Evolutionary conservation across 495 filamentous ascomycete genomes (phyloP), one percentile per base, ranked within the genome.

Genomic region (Chaetomium fimeti): DNA sequence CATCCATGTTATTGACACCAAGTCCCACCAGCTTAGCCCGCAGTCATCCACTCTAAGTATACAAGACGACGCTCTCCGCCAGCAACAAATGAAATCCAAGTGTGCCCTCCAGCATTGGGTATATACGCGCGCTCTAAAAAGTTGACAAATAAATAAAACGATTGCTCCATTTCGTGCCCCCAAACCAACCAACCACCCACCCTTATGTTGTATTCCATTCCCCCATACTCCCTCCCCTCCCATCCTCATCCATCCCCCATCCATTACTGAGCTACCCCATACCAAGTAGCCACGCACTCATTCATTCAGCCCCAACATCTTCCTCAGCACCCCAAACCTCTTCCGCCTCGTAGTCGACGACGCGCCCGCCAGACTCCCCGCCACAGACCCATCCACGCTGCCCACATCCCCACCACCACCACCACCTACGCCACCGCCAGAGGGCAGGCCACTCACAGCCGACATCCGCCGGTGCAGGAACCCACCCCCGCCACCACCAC

Each of bases 321-420:
- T 77, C 70, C 85, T 81, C 70, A 87, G 66, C 45, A 73, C 67
- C 48, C 76, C 77, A 68, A 87, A 87, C 72, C 81, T 84, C 80
- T 86, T 87, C 78, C 84, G 85, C 77, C 83, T 85, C 72, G 75
- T 81, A 49, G 79, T 75, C 62, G 74, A 77, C 28, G 61, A 45
- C 0, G 22, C 62, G 49, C 58, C 72, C 69, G 59, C 66, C 57
- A 52, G 64, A 74, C 32, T 43, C 1, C 49, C 60, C 72, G 43
- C 68, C 69, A 27, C 24, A 0, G 60, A 71, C 29, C 59, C 71
- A 42, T 61, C 73, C 42, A 67, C 29, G 38, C 65, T 71, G 1
- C 55, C 36, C 13, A n/a, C 27, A 3, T 15, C 53, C 13, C 8
- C 16, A 12, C 22, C 42, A 27, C 8, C n/a, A 3, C 27, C 20